Evolutionary conservation across 495 filamentous ascomycete species (phyloP), one percentile per base, ranked within the genome.

Genomic region (Achaetomiella virescens): DNA sequence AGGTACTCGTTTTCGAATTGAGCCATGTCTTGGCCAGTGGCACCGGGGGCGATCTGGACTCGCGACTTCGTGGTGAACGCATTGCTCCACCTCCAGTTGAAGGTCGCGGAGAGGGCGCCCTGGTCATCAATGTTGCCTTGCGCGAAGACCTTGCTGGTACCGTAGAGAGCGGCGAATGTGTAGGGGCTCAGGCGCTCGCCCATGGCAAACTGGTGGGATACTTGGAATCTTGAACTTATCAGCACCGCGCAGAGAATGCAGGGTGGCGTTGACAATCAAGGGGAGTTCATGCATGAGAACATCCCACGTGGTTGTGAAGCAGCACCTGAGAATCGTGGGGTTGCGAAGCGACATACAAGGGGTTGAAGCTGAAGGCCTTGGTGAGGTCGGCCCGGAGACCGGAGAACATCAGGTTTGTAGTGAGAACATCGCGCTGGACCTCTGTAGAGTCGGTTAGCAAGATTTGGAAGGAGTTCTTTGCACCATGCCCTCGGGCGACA

Each of bases 71-170:
- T 86, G 58, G 90, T 82, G 47, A 95, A 74, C 33, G 82, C 73
- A 45, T 78, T 73, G 61, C 70, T 84, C 89, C 90, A 95, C 61
- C 91, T 85, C 71, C 87, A 93, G 78, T 99, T 97, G 73, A 88
- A 86, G 60, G 90, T 83, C 45, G 87, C 89, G 40, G 82, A 83
- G 54, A 97, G 80, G 48, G 83, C 76, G 29, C 91, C 88, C 60
- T 92, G 88, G 64, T 91, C 96, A 70, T 96, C 95, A 69, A 97
- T 69, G 68, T 86, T 96, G 54, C 88, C 93, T 84, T 99, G 95
- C 68, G 95, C 81, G 72, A 97, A 96, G 40, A 95, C 78, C 78
- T 88, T 93, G 66, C 84, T 84, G 62, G 85, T 95, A 54, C 95
- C 95, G 69, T 90, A 96, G 65, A 99, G 81, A 52, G 89, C 89